Base-by-base conservation (phyloP, 257 asterid genomes). In the Solanum gracilifrons region DNA sequence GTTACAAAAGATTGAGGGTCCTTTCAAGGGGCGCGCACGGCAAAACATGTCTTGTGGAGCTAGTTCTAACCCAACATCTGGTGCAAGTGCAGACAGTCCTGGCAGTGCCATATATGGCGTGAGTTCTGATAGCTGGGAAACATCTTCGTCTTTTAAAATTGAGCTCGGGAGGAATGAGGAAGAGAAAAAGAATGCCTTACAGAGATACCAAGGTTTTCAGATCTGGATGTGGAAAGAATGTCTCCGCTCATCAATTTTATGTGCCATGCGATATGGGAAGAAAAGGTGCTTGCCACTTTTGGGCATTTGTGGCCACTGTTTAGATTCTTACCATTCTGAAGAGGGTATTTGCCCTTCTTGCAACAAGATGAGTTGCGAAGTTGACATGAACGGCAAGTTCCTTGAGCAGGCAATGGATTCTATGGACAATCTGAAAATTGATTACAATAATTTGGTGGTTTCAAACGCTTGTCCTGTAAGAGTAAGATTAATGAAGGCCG, bases 221-320 rank as follows among this genome's bases (percentile, higher is more conserved):
- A 88, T 82, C 87, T 97, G 99, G 99, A 91, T 93, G 91, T 94
- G 97, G 98, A 93, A 94, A 92, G 98, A 94, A 91, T 94, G 97
- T 92, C 92, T 92, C 82, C 93, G 85, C 89, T 85, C 97, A 25
- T 87, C 92, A 13, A 88, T 90, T 51, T 88, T 95, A 82, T 74
- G 91, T 87, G 95, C 95, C 88, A 66, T 92, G 91, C 87, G 90
- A 80, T 87, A 74, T 85, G 98, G 98, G 64, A 92, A 92, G 90
- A 91, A 88, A 86, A 93, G 96, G 90, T 91, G 98, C 88, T 85
- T 82, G 32, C 94, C 93, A 0, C 88, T 97, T 60, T 90, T 96
- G 89, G 94, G 95, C 88, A 87, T 91, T 77, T 97, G 99, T 89
- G 90, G 93, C 86, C 64, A 82, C 82, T 97, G 98, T 91, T 92